These are phyloP conservation scores for Spraguea lophii DNA, from an alignment of 371 early-diverging fungal species.

Conservation along the genomic window DNA sequence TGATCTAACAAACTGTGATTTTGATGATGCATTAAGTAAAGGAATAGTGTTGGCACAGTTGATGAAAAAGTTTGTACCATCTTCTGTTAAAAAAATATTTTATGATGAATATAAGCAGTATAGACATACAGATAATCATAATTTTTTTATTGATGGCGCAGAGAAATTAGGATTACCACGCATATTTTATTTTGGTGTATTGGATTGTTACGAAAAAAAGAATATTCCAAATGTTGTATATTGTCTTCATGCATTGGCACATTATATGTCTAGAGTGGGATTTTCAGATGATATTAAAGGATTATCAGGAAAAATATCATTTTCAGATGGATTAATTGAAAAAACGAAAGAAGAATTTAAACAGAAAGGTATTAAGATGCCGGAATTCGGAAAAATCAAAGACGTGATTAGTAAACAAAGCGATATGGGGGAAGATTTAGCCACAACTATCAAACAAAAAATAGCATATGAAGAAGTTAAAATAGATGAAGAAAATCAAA, in stretches of 20 bases:
- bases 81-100: slow-evolving; percentile 64
- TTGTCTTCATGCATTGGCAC: slow-evolving; percentile 89
- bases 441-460: background rate
- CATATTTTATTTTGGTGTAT: slow-evolving; percentile 83
- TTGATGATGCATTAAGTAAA: slow-evolving; percentile 61
- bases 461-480: background rate
- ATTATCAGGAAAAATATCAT: slow-evolving; percentile 20
- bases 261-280: slow-evolving; percentile 33
- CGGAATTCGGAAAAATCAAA: slow-evolving; percentile 29
- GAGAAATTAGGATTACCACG: slow-evolving; percentile 58
- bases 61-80: slow-evolving; percentile 61
- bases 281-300: slow-evolving; percentile 21
- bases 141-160: slow-evolving; percentile 64
- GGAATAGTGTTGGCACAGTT: slow-evolving; percentile 76
- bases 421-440: background rate
- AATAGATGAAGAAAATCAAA: background rate
- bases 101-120: slow-evolving; percentile 59
- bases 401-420: slow-evolving; percentile 3
- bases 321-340: slow-evolving; percentile 28
- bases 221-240: slow-evolving; percentile 97
- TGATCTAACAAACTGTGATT: slow-evolving; percentile 55
- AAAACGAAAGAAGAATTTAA: slow-evolving; percentile 35
- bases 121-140: slow-evolving; percentile 92
- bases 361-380: slow-evolving; percentile 22
- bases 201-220: slow-evolving; percentile 91